Evolutionary conservation across 495 filamentous ascomycete genomes (phyloP), one percentile per base, ranked within the genome.

Genomic region (Penicillium canescens): DNA sequence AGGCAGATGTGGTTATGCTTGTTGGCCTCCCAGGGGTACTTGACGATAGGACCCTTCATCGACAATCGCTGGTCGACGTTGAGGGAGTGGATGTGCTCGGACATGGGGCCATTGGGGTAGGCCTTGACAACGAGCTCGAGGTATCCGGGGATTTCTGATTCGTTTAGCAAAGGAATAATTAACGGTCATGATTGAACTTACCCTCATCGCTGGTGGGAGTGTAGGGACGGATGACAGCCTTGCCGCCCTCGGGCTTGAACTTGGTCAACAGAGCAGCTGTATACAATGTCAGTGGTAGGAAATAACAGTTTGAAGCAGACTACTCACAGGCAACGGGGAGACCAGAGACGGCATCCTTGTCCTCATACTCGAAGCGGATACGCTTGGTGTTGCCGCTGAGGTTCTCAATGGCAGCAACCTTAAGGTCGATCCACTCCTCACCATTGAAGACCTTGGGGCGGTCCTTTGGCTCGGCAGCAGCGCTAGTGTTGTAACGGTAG

Each of bases 1-100:
- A 98, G 77, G n/a, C 82, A 85, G 68, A 98, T 86, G 75, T 97
- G 92, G 33, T 88, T 75, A 76, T 98, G 94, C 86, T 96, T 97
- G 80, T 98, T 98, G 56, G 89, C 60, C 37, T 82, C 65, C 92
- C 91, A 98, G 21, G 84, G 78, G 75, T 97, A 98, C 75, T 98
- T 98, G 52, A 91, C 89, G 14, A 98, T 82, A 1, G 94, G 94
- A 13, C 94, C 94, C 78, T 98, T 98, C 78, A 98, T 83, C 33
- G 90, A 85, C 41, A 98, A 82, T 33, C 78, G 75, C 70, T 98
- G 85, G 60, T 89, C 86, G 49, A 86, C 83, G 31, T 77, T 77
- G 89, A 98, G 82, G 59, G 79, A 80, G 77, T 97, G 92, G 13
- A 98, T 46, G 73, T 96, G 88, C 53, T 85, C 81, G 46, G 86